A percentile compares a stretch with the other conserved stretches of the same genome.
Conservation (phyloP, 495 filamentous ascomycete genomes). For the Lichina pygmaea region DNA sequence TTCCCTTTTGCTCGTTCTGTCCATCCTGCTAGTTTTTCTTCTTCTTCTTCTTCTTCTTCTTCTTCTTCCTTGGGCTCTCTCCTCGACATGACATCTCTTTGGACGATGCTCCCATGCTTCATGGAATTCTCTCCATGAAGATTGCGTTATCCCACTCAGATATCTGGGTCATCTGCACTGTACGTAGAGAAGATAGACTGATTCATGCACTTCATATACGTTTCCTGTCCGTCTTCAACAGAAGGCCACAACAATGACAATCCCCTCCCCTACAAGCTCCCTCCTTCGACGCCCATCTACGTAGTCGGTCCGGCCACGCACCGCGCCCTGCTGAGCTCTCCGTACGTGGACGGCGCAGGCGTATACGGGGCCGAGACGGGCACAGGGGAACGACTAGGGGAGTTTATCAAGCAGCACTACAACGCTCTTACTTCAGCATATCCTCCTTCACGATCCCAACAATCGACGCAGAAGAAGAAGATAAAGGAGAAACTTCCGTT, state of each 20-base stretch:
- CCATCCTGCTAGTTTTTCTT: no score
- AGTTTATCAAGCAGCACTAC: conserved; percentile 54
- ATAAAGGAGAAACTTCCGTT: conserved; percentile 25
- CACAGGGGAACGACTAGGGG: conserved; percentile 51
- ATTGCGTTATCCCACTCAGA: no score
- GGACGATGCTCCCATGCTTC: background rate
- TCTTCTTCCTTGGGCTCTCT: no score
- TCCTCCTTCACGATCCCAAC: background rate
- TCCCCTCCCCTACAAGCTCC: conserved; percentile 1
- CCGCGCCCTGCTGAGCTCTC: conserved; percentile 31
- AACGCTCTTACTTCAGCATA: conserved; percentile 8
- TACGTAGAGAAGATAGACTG: no score
- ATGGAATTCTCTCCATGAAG: background rate
- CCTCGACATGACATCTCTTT: no score
- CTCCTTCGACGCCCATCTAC: conserved; percentile 35
- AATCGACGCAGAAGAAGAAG: background rate
- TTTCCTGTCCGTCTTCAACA: background rate
- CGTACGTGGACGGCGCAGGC: conserved; percentile 20
- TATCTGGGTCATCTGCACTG: no score
- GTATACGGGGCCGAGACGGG: conserved; percentile 45
- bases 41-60: no score
- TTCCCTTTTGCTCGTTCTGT: no score
- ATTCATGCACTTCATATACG: background rate
- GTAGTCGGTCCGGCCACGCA: conserved; percentile 83
- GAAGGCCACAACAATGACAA: background rate